These are phyloP conservation scores for Penicillium sumatraense DNA, from an alignment of 2,329 filamentous ascomycete genomes.

Conservation along the genomic window DNA sequence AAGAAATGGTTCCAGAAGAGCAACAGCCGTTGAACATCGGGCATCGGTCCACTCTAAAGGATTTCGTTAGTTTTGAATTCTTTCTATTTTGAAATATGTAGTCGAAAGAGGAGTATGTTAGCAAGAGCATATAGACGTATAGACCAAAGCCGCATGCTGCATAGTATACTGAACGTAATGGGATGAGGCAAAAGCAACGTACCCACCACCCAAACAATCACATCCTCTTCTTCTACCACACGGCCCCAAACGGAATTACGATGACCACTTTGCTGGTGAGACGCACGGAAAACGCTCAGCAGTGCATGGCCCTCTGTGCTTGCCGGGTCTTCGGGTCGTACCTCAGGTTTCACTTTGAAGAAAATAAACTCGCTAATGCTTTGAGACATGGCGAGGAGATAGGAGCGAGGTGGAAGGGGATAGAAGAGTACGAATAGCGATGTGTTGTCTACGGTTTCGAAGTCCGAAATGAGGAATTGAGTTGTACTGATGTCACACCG, in stretches of 20 bases:
- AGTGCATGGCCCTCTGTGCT: conserved; percentile 39
- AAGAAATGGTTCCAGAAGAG: conserved; percentile 30
- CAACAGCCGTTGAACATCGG: conserved; percentile 26
- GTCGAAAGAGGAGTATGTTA: no score
- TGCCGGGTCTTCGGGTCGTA: conserved; percentile 43
- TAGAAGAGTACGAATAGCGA: background rate
- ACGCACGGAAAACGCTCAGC: conserved; percentile 31
- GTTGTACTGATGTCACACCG: conserved; percentile 23
- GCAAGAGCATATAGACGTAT: background rate
- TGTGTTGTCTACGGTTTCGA: background rate
- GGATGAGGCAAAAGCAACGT: conserved; percentile 17
- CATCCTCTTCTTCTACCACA: conserved; percentile 40
- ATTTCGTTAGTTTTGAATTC: background rate
- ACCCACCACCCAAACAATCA: conserved; percentile 45
- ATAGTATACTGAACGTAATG: background rate
- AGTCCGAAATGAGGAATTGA: conserved; percentile 6
- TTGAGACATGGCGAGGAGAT: conserved; percentile 29
- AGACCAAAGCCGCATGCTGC: background rate
- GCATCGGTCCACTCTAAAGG: conserved; percentile 40
- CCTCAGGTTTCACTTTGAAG: conserved; percentile 41
- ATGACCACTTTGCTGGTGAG: conserved; percentile 40
- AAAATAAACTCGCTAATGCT: conserved; percentile 41
- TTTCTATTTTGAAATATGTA: no score
- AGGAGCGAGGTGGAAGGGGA: background rate
- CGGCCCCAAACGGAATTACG: conserved; percentile 43